Conservation (phyloP, 2,329 filamentous ascomycete species). For the Emmonsiellopsis sp. region DNA sequence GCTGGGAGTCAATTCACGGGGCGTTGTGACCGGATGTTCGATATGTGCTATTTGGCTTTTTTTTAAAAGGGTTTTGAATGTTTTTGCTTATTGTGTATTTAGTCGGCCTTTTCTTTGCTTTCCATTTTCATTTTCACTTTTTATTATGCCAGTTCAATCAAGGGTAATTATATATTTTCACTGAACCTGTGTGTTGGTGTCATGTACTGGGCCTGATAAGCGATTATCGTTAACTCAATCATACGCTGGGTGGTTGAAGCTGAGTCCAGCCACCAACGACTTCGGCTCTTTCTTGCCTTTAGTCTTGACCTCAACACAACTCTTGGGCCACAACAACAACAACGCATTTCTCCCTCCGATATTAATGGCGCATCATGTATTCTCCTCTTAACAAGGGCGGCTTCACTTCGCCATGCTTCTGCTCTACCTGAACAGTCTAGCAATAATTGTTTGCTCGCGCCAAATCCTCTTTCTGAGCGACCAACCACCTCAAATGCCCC, state of each 20-base stretch:
- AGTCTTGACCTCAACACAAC: no score
- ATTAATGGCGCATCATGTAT: not conserved
- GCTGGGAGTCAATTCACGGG: constrained; percentile 24
- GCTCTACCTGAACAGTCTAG: not conserved
- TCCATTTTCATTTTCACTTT: not conserved
- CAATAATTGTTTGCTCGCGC: not conserved
- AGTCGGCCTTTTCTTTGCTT: not conserved
- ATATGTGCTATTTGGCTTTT: constrained; percentile 21
- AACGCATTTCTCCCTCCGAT: not conserved
- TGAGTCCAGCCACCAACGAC: no score
- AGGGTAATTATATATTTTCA: not conserved
- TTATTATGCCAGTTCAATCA: not conserved
- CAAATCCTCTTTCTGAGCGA: not conserved
- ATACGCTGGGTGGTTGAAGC: no score
- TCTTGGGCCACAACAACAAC: no score
- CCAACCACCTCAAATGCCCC: not conserved
- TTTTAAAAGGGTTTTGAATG: constrained; percentile 22
- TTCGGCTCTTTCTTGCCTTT: no score
- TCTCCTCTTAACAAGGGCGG: not conserved
- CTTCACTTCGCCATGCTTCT: not conserved
- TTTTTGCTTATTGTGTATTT: constrained; percentile 7
- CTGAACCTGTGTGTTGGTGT: no score
- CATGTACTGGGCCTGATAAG: no score
- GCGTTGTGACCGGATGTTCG: constrained; percentile 25
- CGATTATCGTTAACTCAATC: no score